Evolutionary conservation across 257 asterid species (phyloP).

Genomic region (Voacanga thouarsii): DNA sequence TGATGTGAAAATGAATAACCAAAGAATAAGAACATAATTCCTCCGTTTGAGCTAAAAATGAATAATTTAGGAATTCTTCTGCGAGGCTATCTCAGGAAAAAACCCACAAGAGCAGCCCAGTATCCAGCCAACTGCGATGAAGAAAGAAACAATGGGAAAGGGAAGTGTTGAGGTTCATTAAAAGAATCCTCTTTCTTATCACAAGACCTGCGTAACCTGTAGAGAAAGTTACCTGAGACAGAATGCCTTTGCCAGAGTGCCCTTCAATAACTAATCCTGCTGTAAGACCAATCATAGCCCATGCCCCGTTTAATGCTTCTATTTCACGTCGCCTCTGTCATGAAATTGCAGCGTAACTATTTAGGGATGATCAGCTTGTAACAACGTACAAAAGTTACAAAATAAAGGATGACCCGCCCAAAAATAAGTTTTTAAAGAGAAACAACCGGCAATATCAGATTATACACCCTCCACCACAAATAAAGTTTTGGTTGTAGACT

Average conservation of each 20-base stretch:
- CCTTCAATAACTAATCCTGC: constrained; percentile 84
- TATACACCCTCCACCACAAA: too few species aligned
- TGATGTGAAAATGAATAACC: background rate
- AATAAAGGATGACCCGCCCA: background rate
- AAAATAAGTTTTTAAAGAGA: background rate
- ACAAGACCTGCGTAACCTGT: background rate
- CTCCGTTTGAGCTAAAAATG: background rate
- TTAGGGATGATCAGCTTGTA: background rate
- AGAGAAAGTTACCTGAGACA: constrained; percentile 51
- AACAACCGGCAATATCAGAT: background rate
- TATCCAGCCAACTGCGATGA: constrained; percentile 67
- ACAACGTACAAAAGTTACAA: background rate
- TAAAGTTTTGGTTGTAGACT: background rate
- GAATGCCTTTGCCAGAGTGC: constrained; percentile 65
- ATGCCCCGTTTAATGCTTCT: constrained; percentile 91
- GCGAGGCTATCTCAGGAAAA: constrained; percentile 42
- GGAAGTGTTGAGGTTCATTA: background rate
- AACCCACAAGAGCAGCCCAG: constrained; percentile 46
- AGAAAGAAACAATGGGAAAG: constrained; percentile 9
- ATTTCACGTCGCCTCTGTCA: constrained; percentile 55
- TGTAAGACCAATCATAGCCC: constrained; percentile 99
- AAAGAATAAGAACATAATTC: background rate
- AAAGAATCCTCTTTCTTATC: background rate
- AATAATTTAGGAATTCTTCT: background rate
- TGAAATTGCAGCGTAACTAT: background rate